Evolutionary conservation across 805 yeast species (phyloP), one percentile per base, ranked within the genome.

Genomic region (Myxozyma udenii): DNA sequence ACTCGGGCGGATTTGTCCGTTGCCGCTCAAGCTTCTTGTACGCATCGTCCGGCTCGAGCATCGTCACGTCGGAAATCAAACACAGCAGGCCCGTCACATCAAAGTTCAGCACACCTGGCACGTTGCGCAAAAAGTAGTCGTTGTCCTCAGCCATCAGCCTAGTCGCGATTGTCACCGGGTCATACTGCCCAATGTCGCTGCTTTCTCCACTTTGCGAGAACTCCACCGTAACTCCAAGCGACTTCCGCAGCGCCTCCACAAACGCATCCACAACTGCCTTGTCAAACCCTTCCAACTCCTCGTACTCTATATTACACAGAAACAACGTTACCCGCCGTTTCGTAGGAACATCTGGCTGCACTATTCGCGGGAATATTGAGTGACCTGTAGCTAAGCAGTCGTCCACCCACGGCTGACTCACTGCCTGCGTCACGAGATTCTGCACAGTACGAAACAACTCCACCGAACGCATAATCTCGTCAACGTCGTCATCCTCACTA

Each of bases 21-120:
- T 51, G 55, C 26, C 24, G 30, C 11, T 44, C 41, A 2, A 48
- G 47, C 22, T 42, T 38, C 1, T 4, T 9, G n/a, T 16, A 14
- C 7, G 51, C 47, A 14, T 36, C 30, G 12, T 33, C 41, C 5
- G 44, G 51, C 12, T n/a, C 12, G 19, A 49, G 24, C 23, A 45
- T 49, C 37, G 54, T 45, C n/a, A 53, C 33, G 23, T 53, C 57
- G 9, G 57, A 53, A n/a, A 49, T 32, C 26, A 53, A 30, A 22
- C 46, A 37, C n/a, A 53, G 26, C 26, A 50, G 14, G 3, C 46
- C 50, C 3, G 57, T 53, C 9, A 53, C 53, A 35, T 53, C 57
- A 32, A 53, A 49, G 30, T 37, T 49, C 4, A 53, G 37, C 21
- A 49, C 30, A 18, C 32, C 25, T 3, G 54, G 54, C 18, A 53